A percentile compares a stretch with the other conserved stretches of the same genome.
Evolutionary conservation across 306 rosid genomes (phyloP).

Genomic region (Senna tora): DNA sequence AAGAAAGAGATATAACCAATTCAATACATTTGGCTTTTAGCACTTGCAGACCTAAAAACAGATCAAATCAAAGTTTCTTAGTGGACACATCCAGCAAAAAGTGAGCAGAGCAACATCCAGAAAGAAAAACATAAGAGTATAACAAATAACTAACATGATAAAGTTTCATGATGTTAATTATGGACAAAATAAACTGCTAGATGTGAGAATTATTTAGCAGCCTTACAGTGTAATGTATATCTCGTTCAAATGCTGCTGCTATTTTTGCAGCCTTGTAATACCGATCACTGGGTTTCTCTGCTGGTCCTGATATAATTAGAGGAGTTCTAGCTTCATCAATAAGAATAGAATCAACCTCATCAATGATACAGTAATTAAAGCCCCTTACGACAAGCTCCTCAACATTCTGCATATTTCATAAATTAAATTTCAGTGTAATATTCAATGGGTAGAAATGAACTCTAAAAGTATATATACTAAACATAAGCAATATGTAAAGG

Average conservation of each 20-base stretch:
- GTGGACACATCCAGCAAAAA: constrained; percentile 21
- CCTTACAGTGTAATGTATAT: constrained; percentile 92
- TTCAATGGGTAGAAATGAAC: constrained; percentile 32
- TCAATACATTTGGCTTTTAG: constrained; percentile 8
- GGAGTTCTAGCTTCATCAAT: constrained; percentile 99
- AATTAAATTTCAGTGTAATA: constrained; percentile 40
- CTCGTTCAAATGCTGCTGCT: constrained; percentile 84
- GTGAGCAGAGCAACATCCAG: constrained; percentile 24
- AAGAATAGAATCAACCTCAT: constrained; percentile 99
- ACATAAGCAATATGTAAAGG: constrained; percentile 50
- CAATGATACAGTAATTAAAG: constrained; percentile 89
- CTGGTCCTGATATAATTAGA: constrained; percentile 95
- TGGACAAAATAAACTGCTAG: constrained; percentile 15
- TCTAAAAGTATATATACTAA: constrained; percentile 22
- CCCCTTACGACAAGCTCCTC: constrained; percentile 94
- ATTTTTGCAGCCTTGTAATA: constrained; percentile 95
- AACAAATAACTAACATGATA: not conserved
- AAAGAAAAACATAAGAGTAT: constrained; percentile 3
- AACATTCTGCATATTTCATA: constrained; percentile 72
- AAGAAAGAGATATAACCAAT: constrained; percentile 30
- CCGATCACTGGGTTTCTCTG: constrained; percentile 89
- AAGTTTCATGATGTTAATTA: constrained; percentile 17
- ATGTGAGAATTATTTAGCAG: constrained; percentile 21
- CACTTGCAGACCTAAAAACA: constrained; percentile 17
- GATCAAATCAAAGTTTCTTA: not conserved